phyloP scores from a whole-genome alignment of 176 grass and related monocot species.

The Panicum miliaceum region DNA sequence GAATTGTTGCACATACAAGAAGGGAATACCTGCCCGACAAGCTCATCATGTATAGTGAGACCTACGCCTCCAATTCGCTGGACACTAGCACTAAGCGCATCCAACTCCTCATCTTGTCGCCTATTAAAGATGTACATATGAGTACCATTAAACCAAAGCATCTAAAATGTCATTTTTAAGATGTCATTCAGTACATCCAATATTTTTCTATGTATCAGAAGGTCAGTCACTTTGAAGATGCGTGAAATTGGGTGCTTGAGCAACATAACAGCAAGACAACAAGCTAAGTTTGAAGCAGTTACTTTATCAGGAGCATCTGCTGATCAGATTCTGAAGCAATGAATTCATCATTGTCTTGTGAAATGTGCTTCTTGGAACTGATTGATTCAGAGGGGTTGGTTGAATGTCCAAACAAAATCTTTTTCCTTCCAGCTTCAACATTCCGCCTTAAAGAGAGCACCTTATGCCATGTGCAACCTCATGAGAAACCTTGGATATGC shows the following conservation, averaged over 20 bases:
- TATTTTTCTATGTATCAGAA: conserved; percentile 9
- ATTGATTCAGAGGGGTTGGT: conserved; percentile 55
- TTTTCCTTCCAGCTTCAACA: conserved; percentile 75
- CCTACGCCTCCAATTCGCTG: conserved; percentile 88
- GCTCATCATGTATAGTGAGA: conserved; percentile 94
- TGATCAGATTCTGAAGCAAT: conserved; percentile 98
- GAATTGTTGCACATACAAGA: neutral
- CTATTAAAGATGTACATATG: conserved; percentile 31
- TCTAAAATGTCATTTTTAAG: neutral
- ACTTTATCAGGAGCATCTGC: conserved; percentile 93
- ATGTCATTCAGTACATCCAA: conserved; percentile 6
- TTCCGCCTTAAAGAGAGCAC: conserved; percentile 60
- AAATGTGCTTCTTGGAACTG: conserved; percentile 64
- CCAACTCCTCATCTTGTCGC: conserved; percentile 90
- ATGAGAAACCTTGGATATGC: conserved; percentile 26
- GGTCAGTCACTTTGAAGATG: neutral
- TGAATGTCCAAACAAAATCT: conserved; percentile 49
- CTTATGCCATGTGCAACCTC: conserved; percentile 53
- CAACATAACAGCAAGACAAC: neutral
- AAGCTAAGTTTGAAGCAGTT: conserved; percentile 28
- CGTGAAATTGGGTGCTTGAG: neutral
- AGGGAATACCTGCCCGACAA: conserved; percentile 68
- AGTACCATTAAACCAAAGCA: conserved; percentile 1
- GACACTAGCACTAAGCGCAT: conserved; percentile 87
- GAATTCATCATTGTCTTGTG: conserved; percentile 73